Evolutionary conservation across 2,329 filamentous ascomycete species (phyloP), one percentile per base, ranked within the genome.

Genomic region (Aspergillus alliaceus): DNA sequence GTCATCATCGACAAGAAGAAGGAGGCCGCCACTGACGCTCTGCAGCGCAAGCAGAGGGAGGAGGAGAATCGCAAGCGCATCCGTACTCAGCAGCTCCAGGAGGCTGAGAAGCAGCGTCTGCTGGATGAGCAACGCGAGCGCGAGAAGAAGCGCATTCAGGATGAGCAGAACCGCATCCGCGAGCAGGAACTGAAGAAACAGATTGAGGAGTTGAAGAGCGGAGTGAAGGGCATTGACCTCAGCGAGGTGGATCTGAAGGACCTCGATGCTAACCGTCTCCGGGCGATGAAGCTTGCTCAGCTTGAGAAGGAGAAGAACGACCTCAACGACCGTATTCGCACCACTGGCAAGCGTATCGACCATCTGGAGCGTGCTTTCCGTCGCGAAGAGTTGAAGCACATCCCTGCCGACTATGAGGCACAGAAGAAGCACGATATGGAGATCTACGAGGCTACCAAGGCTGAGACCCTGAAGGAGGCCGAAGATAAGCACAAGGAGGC

Each of bases 271-370:
- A 92, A 91, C 76, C 88, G 89, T 63, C 90, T 99, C 67, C 93
- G 95, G 74, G 89, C 90, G 66, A 89, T 99, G 80, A 98, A 98
- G 83, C 85, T 99, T 57, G 90, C 91, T 59, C 93, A 96, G 77
- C 86, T 99, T 11, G 95, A 98, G 80, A 93, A 93, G 68, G 95
- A 98, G 82, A 99, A 98, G 88, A 96, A 93, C 71, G 92, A 95
- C 71, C 87, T 97, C 65, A 91, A 90, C 63, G 92, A 97, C 78
- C 91, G 90, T 73, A 86, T 98, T 53, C 89, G 92, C 68, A 86
- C 96, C 68, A 96, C 93, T 59, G 91, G 90, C 75, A 98, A 97
- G 86, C 90, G 95, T 63, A 90, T 97, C 69, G 95, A 99, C 72
- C 93, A 99, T 78, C 81, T 99, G 67, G 95, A 99, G 82, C 90